Percentiles rank a stretch among this genome's conserved stretches.
Evolutionary conservation across 257 asterid species (phyloP).

Genomic region (Vinca minor): DNA sequence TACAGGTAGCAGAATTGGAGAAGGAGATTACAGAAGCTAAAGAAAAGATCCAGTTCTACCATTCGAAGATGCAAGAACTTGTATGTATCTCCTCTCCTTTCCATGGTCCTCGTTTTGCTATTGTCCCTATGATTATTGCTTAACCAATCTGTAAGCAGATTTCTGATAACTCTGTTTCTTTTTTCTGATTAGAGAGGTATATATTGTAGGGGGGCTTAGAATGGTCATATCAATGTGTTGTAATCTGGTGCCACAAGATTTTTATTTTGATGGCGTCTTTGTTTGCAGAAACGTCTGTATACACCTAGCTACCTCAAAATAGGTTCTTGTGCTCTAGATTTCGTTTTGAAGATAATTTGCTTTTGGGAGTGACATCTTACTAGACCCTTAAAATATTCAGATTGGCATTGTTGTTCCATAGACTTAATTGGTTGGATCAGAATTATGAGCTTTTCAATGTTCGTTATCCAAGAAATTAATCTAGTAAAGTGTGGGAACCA

Average conservation of each 20-base stretch:
- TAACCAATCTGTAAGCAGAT: neutral
- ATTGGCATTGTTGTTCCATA: neutral
- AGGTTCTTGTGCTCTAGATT: neutral
- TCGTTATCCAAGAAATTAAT: neutral
- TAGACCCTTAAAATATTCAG: neutral
- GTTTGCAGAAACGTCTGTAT: neutral
- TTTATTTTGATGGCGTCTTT: neutral
- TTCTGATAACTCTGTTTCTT: neutral
- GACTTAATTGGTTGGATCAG: neutral
- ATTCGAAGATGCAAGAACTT: conserved; percentile 92
- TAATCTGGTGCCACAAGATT: neutral
- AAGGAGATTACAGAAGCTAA: conserved; percentile 84
- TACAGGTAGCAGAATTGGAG: conserved; percentile 90
- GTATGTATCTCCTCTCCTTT: conserved; percentile 45
- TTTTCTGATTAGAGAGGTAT: neutral
- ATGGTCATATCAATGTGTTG: neutral
- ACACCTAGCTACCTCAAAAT: neutral
- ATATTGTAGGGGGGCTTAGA: neutral
- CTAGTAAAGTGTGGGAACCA: neutral
- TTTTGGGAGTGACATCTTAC: neutral
- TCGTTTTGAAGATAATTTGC: neutral
- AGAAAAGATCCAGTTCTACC: conserved; percentile 82
- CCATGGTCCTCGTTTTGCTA: neutral
- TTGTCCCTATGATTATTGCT: neutral
- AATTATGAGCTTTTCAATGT: neutral